A percentile compares a stretch with the other conserved stretches of the same genome.
These are phyloP conservation scores for Gyromitra esculenta DNA, from an alignment of 2,329 filamentous ascomycete genomes.

Conservation along the genomic window DNA sequence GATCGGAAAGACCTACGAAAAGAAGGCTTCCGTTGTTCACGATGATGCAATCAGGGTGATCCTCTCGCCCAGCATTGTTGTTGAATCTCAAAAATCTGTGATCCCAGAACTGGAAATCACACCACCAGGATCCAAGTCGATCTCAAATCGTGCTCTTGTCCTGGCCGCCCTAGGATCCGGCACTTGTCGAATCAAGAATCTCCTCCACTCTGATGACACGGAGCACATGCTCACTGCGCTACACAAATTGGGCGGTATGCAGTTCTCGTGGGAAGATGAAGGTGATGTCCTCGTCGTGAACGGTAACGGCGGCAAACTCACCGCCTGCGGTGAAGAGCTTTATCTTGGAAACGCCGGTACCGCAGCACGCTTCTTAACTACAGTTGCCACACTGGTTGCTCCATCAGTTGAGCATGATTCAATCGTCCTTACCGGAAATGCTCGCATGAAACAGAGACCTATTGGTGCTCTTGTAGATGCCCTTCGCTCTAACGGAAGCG, in stretches of 20 bases:
- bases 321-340: constrained; percentile 77
- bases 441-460: constrained; percentile 93
- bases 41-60: constrained; percentile 85
- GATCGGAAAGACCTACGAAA: constrained; percentile 88
- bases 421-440: constrained; percentile 89
- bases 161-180: constrained; percentile 89
- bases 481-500: constrained; percentile 84
- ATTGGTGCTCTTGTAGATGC: constrained; percentile 94
- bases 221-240: constrained; percentile 98
- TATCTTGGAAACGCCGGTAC: constrained; percentile 98
- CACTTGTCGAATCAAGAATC: constrained; percentile 85
- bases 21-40: constrained; percentile 85
- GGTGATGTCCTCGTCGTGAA: constrained; percentile 90
- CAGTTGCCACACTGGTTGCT: constrained; percentile 83
- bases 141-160: constrained; percentile 95
- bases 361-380: constrained; percentile 92
- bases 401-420: constrained; percentile 70
- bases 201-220: constrained; percentile 95
- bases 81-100: constrained; percentile 63
- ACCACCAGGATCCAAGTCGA: constrained; percentile 95
- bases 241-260: constrained; percentile 81
- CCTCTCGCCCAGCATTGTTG: constrained; percentile 79
- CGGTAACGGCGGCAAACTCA: constrained; percentile 86
- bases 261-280: constrained; percentile 92
- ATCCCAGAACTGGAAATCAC: constrained; percentile 81